Evolutionary conservation across 441 rosid genomes (phyloP).

Genomic region (Omphalea diandra): DNA sequence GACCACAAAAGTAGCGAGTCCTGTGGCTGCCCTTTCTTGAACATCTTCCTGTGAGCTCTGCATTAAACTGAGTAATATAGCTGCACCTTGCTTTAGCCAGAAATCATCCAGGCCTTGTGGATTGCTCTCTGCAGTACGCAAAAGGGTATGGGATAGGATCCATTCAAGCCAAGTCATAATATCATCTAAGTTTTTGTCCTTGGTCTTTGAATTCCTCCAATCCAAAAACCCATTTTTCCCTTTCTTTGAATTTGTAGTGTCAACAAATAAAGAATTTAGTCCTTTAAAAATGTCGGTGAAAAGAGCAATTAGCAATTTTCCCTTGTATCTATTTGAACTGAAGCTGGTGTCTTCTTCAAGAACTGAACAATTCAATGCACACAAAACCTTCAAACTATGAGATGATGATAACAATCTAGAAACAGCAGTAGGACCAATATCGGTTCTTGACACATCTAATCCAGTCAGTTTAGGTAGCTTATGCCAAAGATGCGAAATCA

Average conservation of each 20-base stretch:
- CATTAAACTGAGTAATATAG: slow-evolving; percentile 74
- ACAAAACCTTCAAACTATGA: slow-evolving; percentile 73
- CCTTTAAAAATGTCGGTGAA: slow-evolving; percentile 65
- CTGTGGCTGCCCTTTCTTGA: slow-evolving; percentile 92
- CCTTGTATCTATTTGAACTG: slow-evolving; percentile 47
- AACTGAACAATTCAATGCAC: slow-evolving; percentile 76
- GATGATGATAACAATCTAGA: slow-evolving; percentile 72
- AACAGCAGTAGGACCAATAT: slow-evolving; percentile 62
- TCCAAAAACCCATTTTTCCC: slow-evolving; percentile 51
- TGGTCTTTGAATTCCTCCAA: slow-evolving; percentile 58
- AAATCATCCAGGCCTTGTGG: slow-evolving; percentile 76
- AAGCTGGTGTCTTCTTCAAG: slow-evolving; percentile 64
- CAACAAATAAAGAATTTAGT: slow-evolving; percentile 64
- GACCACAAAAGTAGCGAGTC: slow-evolving; percentile 91
- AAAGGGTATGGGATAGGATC: slow-evolving; percentile 80
- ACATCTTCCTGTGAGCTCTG: slow-evolving; percentile 94
- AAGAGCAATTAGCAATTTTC: slow-evolving; percentile 59
- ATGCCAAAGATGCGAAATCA: slow-evolving; percentile 67
- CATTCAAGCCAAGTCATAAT: slow-evolving; percentile 88
- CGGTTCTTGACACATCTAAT: slow-evolving; percentile 97
- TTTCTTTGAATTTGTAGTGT: slow-evolving; percentile 40
- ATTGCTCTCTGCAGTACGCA: slow-evolving; percentile 81
- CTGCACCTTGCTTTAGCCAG: slow-evolving; percentile 96
- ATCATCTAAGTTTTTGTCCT: slow-evolving; percentile 52
- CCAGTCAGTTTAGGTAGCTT: slow-evolving; percentile 75